Evolutionary conservation across 169 alveolate species (phyloP), one percentile per base, ranked within the genome.

Genomic region (Plasmodium reichenowi): DNA sequence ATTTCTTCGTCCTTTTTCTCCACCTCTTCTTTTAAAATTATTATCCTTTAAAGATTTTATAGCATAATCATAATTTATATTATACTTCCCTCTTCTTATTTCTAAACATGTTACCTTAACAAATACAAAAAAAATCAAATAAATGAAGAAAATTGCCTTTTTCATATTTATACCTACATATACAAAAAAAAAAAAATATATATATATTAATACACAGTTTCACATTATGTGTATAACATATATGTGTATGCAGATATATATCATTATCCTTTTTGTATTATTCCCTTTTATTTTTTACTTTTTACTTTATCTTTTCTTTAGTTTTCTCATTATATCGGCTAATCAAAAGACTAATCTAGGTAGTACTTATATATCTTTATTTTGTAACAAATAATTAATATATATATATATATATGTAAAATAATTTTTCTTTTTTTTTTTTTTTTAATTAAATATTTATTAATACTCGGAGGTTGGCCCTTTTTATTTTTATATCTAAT

Each of bases 151-250:
- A 22, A 59, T 59, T 13, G 68, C 29, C 22, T 20, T 59, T 20
- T 59, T 59, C 68, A 59, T 59, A 17, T 59, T 59, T 52, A 52
- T 52, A 9, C 60, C n/a, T 52, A 52, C 60, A 52, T 52, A 15
- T 13, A 52, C 4, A 52, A 12, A 52, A 8, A 12, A 59, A 20
- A 17, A 59, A 17, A 20, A 12, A 59, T 7, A 59, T 59, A 59
- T 59, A 59, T 59, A 59, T 20, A 59, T 20, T 24, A 24, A 59
- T 20, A 32, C 5, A 32, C 43, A 0, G 8, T 32, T 32, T 32
- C 43, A 32, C 43, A 32, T 32, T 32, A 32, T 32, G 6, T 32
- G 43, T 32, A 32, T 59, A 7, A 9, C 22, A 9, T 20, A 17
- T 20, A 15, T 17, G 29, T 20, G 68, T 20, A 26, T 20, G 26